Evolutionary conservation across 202 grass and related monocot species (phyloP).

Genomic region (Digitaria exilis): DNA sequence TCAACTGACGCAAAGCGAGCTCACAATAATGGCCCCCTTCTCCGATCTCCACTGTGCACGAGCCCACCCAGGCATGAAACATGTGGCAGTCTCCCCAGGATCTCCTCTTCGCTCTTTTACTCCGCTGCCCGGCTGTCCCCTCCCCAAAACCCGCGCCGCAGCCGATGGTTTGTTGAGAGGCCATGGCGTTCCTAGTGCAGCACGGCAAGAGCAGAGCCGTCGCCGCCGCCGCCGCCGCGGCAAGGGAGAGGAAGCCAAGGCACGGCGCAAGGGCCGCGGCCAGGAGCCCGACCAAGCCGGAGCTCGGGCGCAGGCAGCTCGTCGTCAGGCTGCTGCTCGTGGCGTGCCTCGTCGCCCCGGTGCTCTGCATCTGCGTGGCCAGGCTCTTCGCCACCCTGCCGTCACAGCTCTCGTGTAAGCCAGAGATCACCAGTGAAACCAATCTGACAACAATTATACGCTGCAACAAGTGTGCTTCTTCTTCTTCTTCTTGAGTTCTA

Average conservation of each 20-base stretch:
- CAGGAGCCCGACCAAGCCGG: constrained; percentile 20
- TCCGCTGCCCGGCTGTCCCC: neutral
- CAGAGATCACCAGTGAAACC: neutral
- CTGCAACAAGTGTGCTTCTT: too few species aligned
- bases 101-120: neutral
- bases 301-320: constrained; percentile 13
- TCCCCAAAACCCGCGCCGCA: neutral
- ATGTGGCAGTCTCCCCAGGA: neutral
- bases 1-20: constrained; percentile 13
- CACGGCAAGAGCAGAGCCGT: constrained; percentile 19
- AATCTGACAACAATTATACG: neutral
- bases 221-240: neutral
- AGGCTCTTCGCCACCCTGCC: neutral
- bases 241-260: constrained; percentile 31
- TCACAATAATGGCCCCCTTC: constrained; percentile 28
- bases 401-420: constrained; percentile 26
- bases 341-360: constrained; percentile 30
- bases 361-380: neutral
- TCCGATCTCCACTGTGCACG: constrained; percentile 6
- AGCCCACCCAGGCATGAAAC: neutral
- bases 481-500: neutral
- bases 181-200: constrained; percentile 39
- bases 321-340: constrained; percentile 22
- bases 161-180: neutral
- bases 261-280: neutral